A percentile compares a stretch with the other conserved stretches of the same genome.
Evolutionary conservation across 805 yeast genomes (phyloP).

Genomic region (Kodamaea lidongshanica): DNA sequence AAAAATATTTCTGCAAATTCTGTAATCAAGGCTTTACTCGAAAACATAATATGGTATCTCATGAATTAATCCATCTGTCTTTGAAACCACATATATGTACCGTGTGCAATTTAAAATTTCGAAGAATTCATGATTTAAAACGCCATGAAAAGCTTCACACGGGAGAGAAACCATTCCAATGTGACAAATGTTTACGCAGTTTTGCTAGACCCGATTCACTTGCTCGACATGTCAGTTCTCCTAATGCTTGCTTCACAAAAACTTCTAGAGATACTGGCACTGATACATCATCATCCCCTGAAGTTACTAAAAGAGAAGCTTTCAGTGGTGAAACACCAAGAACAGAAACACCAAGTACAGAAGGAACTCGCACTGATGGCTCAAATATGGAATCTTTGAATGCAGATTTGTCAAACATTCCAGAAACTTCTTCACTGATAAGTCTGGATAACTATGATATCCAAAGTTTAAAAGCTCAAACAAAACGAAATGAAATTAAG

Average conservation of each 20-base stretch:
- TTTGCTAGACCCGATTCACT: constrained; percentile 77
- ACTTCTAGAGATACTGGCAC: constrained; percentile 9
- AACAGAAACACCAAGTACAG: constrained; percentile 1
- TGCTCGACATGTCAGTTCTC: constrained; percentile 54
- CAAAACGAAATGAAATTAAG: no score
- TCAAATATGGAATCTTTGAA: no score
- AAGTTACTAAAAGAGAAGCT: constrained; percentile 1
- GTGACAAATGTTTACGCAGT: constrained; percentile 53
- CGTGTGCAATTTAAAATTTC: constrained; percentile 54
- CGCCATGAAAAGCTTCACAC: constrained; percentile 72
- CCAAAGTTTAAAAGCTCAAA: no score
- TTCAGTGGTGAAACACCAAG: not conserved
- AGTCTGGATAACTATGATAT: no score
- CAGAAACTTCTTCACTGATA: no score
- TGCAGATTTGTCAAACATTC: no score
- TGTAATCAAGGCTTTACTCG: constrained; percentile 65
- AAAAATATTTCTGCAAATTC: constrained; percentile 45
- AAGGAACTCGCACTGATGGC: no score
- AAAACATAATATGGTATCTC: constrained; percentile 69
- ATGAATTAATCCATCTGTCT: constrained; percentile 60
- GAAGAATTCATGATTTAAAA: constrained; percentile 70
- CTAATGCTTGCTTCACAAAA: constrained; percentile 34
- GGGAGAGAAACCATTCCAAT: constrained; percentile 64
- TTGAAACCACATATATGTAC: constrained; percentile 59
- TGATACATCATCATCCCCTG: constrained; percentile 7